Base-by-base conservation (phyloP, 331 rosid species). In the Quercus lobata region DNA sequence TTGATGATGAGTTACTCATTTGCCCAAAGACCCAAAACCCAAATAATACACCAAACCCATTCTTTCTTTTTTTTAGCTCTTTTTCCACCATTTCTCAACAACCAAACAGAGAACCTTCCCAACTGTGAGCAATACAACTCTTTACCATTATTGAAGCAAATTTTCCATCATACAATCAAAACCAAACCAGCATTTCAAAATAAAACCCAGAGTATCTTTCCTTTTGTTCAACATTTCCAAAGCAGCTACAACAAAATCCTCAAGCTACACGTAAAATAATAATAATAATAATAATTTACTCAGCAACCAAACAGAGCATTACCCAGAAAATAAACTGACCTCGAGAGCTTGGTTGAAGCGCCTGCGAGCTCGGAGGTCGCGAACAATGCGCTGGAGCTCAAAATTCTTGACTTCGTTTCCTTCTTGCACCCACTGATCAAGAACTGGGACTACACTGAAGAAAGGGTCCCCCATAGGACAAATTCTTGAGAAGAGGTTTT, bases 291-390 rank as follows among this genome's bases (percentile, higher is more conserved):
- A 35, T 35, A 35, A 41, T 41, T 35, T 57, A 19, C 71, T 24
- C 5, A 49, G 62, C 54, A 72, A 66, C 54, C 74, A 83, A 77
- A 69, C 27, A 53, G 35, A 69, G 72, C 27, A 25, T 19, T 24
- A 44, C 9, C 25, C 18, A 12, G 11, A 54, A 63, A 75, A 7
- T 35, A 0, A 53, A 53, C 69, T 65, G 32, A 88, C 96, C 92
- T 91, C 79, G 19, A 92, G 97, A n/a, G 97, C 97, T 4, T 92
- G 97, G 55, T 7, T 74, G 82, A 57, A 85, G 55, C 97, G 96
- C 74, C 70, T 83, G 75, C 79, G 73, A 58, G 27, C 3, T 30
- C 96, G 93, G 10, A 89, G 96, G 34, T 29, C 55, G 55, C 84
- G 89, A 35, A 91, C 57, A 81, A 92, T 85, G 56, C 25, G 21